Conservation (phyloP, 768 basidiomycete genomes). For the Termitomyces sp. region DNA sequence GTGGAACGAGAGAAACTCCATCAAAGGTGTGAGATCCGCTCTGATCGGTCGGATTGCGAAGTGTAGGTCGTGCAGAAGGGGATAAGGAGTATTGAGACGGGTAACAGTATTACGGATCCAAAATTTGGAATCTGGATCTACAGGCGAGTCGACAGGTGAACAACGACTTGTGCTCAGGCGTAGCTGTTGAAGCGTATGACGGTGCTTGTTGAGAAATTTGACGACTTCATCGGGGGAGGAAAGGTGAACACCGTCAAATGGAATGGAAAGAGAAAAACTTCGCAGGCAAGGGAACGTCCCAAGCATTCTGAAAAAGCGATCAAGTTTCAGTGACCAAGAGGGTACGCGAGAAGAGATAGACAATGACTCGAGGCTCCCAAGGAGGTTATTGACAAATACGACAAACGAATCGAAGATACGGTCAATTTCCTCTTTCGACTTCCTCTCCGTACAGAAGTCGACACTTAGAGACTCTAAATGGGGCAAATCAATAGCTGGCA, state of each 20-base stretch:
- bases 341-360: slow-evolving; percentile 31
- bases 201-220: slow-evolving; percentile 33
- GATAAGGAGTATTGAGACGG: slow-evolving; percentile 24
- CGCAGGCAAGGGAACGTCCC: slow-evolving; percentile 36
- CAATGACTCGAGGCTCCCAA: slow-evolving; percentile 32
- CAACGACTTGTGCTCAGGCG: slow-evolving; percentile 31
- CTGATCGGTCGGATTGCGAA: slow-evolving; percentile 38
- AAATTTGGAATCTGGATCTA: slow-evolving; percentile 25
- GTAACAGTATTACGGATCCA: slow-evolving; percentile 41
- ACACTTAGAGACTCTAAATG: slow-evolving; percentile 32
- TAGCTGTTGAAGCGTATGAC: slow-evolving; percentile 30
- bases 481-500: slow-evolving; percentile 31
- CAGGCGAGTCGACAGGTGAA: slow-evolving; percentile 14
- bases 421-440: slow-evolving; percentile 26
- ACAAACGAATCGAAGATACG: slow-evolving; percentile 35
- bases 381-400: slow-evolving; percentile 43
- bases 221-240: slow-evolving; percentile 28
- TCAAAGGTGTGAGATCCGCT: slow-evolving; percentile 24
- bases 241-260: slow-evolving; percentile 42
- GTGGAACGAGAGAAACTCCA: slow-evolving; percentile 27
- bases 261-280: slow-evolving; percentile 38
- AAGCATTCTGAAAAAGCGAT: slow-evolving; percentile 32
- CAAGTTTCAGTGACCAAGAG: slow-evolving; percentile 37
- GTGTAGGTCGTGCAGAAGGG: slow-evolving; percentile 27
- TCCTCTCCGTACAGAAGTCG: slow-evolving; percentile 29